These are phyloP conservation scores for Schwanniomyces vanrijiae DNA, from an alignment of 805 yeast genomes.

Conservation along the genomic window DNA sequence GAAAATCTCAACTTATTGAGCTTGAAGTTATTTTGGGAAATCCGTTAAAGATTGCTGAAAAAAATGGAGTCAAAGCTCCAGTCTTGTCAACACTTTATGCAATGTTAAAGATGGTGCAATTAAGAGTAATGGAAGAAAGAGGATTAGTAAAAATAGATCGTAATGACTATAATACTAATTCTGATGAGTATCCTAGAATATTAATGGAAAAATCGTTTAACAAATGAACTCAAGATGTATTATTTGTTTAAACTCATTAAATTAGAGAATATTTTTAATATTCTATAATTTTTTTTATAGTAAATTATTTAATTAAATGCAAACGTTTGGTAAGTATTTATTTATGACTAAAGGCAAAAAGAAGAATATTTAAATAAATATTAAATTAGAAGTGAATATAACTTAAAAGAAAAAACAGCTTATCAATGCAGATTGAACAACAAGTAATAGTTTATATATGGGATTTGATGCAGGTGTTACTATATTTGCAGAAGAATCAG, in stretches of 20 bases:
- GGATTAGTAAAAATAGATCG: conserved; percentile 39
- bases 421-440: background rate
- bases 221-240: background rate
- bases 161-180: conserved; percentile 15
- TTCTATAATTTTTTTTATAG: no score
- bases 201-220: background rate
- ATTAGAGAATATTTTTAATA: no score
- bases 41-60: conserved; percentile 37
- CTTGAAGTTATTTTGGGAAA: conserved; percentile 41
- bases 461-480: background rate
- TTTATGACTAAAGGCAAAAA: background rate
- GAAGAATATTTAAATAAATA: background rate
- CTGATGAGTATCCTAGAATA: conserved; percentile 17
- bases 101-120: conserved; percentile 61
- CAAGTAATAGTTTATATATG: background rate
- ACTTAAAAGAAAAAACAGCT: background rate
- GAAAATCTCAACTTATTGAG: conserved; percentile 39
- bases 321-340: no score
- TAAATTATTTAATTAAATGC: no score
- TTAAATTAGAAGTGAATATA: background rate
- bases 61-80: conserved; percentile 52
- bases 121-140: conserved; percentile 54
- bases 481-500: background rate
- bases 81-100: conserved; percentile 55
- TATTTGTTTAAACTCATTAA: no score